Evolutionary conservation across 495 filamentous ascomycete genomes (phyloP).

Genomic region (Aspergillus carlsbadensis): DNA sequence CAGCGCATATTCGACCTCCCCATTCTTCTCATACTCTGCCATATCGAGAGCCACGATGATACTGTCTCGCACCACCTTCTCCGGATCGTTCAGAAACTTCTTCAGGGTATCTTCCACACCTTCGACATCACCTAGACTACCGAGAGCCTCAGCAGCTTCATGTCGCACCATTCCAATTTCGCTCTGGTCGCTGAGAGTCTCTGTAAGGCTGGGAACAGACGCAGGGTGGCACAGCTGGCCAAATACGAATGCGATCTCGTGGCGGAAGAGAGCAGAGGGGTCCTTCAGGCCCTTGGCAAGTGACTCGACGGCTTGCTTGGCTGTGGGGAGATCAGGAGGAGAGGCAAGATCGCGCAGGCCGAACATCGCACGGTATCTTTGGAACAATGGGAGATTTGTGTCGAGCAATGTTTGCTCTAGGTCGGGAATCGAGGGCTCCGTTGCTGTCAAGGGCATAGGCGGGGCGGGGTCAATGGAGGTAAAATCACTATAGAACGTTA

Average conservation of each 20-base stretch:
- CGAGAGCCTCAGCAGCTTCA: constrained; percentile 96
- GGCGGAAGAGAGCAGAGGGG: constrained; percentile 88
- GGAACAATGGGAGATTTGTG: constrained; percentile 75
- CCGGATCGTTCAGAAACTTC: constrained; percentile 82
- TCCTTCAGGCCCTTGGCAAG: constrained; percentile 87
- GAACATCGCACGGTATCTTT: constrained; percentile 97
- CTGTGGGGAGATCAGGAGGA: constrained; percentile 84
- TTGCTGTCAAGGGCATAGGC: constrained; percentile 65
- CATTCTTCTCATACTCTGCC: constrained; percentile 93
- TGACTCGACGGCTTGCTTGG: constrained; percentile 76
- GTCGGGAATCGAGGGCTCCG: constrained; percentile 63
- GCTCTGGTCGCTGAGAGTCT: constrained; percentile 69
- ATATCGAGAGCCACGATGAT: constrained; percentile 95
- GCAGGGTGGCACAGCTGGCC: constrained; percentile 94
- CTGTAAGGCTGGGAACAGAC: constrained; percentile 86
- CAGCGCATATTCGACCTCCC: constrained; percentile 85
- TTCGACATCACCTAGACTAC: constrained; percentile 88
- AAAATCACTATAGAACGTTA: constrained; percentile 65
- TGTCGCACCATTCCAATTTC: constrained; percentile 97
- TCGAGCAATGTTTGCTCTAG: constrained; percentile 77
- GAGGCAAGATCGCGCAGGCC: constrained; percentile 90
- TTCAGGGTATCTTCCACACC: constrained; percentile 85
- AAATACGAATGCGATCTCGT: constrained; percentile 98
- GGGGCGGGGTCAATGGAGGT: constrained; percentile 95
- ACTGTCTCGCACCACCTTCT: constrained; percentile 91